A percentile compares a stretch with the other conserved stretches of the same genome.
Conservation (phyloP, 75 land plant genomes). For the Cunninghamia lanceolata region DNA sequence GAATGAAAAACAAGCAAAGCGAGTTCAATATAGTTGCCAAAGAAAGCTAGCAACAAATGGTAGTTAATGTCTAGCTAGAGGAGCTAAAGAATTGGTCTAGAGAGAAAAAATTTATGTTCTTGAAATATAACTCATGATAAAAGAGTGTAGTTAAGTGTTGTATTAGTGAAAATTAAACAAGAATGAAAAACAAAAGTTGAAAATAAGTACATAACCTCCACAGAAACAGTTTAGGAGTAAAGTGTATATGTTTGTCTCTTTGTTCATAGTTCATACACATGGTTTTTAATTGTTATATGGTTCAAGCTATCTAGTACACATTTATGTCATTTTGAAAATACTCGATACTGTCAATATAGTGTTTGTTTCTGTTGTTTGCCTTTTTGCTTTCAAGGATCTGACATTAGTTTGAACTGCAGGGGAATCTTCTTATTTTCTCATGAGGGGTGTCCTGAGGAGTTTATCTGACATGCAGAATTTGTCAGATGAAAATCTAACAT, state of each 20-base stretch:
- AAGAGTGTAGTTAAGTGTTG: too few species aligned
- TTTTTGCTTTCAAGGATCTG: not conserved
- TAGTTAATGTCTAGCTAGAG: too few species aligned
- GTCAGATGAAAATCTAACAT: constrained; percentile 71
- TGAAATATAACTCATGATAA: too few species aligned
- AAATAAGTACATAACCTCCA: not conserved
- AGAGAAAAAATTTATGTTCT: too few species aligned
- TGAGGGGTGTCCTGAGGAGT: constrained; percentile 50
- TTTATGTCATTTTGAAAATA: not conserved
- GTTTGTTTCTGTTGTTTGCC: not conserved
- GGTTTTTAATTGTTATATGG: not conserved
- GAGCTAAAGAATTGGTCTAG: too few species aligned
- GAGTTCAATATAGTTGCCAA: too few species aligned
- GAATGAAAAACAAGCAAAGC: not conserved
- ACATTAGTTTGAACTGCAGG: constrained; percentile 35
- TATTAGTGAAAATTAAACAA: not conserved
- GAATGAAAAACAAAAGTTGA: not conserved
- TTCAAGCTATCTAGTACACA: not conserved
- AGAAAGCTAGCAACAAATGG: too few species aligned
- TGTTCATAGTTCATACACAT: not conserved
- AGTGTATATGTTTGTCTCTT: not conserved
- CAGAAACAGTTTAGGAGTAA: not conserved
- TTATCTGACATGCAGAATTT: constrained; percentile 74
- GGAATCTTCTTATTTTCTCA: constrained; percentile 44
- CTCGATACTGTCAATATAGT: not conserved